These are phyloP conservation scores for Massarina eburnea DNA, from an alignment of 2,329 filamentous ascomycete genomes.

Conservation along the genomic window DNA sequence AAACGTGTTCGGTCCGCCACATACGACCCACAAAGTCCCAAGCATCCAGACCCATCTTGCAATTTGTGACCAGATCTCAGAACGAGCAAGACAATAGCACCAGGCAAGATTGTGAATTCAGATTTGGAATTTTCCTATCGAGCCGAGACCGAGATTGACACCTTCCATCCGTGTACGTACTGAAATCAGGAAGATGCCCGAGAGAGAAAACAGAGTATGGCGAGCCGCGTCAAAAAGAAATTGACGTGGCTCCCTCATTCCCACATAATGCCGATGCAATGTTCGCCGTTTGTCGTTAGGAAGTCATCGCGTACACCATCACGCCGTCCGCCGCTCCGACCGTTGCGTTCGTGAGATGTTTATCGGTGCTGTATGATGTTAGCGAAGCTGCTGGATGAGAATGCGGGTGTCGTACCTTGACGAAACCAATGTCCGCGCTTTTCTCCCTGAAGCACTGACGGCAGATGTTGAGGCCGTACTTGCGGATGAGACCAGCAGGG, in stretches of 20 bases:
- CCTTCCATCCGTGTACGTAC: conserved; percentile 9
- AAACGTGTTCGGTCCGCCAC: too few relatives aligned
- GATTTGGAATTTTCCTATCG: conserved; percentile 16
- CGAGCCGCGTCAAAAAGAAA: conserved; percentile 4
- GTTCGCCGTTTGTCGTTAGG: conserved; percentile 19
- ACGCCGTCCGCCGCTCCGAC: conserved; percentile 28
- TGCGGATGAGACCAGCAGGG: conserved; percentile 98
- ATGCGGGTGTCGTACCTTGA: conserved; percentile 58
- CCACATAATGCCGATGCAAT: conserved; percentile 4
- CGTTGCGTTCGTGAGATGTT: conserved; percentile 25
- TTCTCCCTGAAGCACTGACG: conserved; percentile 73
- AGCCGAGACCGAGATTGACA: conserved; percentile 13
- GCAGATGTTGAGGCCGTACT: conserved; percentile 92
- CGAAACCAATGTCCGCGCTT: conserved; percentile 67
- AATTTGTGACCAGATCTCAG: neutral
- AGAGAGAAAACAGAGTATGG: conserved; percentile 15
- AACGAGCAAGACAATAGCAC: neutral
- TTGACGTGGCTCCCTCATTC: conserved; percentile 3
- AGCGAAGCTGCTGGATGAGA: conserved; percentile 3
- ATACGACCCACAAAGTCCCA: too few relatives aligned
- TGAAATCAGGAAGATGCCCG: conserved; percentile 7
- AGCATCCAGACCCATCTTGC: neutral
- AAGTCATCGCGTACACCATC: conserved; percentile 33
- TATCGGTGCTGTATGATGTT: conserved; percentile 37
- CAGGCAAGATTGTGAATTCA: conserved; percentile 10